Base-by-base conservation (phyloP, 495 filamentous ascomycete genomes). In the Aspergillus bertholletiae region DNA sequence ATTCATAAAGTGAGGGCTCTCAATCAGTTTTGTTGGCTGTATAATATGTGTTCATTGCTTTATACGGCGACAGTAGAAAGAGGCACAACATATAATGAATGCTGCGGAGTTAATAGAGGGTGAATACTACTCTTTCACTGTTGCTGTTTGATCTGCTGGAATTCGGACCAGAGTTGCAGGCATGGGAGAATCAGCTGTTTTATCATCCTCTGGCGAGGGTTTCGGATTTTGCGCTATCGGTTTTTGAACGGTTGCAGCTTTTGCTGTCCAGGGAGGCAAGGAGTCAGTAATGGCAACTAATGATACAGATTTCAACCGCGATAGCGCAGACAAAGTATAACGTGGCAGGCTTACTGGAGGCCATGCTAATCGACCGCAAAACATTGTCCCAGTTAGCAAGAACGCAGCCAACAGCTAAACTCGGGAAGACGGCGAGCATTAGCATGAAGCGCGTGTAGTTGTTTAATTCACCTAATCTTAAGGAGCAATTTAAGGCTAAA, bases 381-480 rank as follows among this genome's bases (percentile, higher is more conserved):
- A 98, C 92, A 67, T 92, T 95, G 62, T 96, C 88, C 94, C 94
- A 98, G 70, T 98, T 98, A 44, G 88, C 82, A 56, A 98, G 73
- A 17, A 98, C 94, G 44, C 86, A 84, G 45, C 94, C 94, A 65
- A 98, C 91, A 60, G 91, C 93, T 94, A 65, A 46, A 56, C 24
- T 52, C 43, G 56, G 55, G 46, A 27, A 54, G 45, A 55, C 26
- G 49, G 46, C n/a, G 34, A 34, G 30, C 30, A 24, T 47, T 15
- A 55, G 44, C 22, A 35, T n/a, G 11, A 30, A 53, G 43, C 24
- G 44, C 21, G 41, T 43, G 49, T 37, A n/a, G 34, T 5, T 37
- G 6, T 37, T 37, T 15, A 15, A 37, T 2, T 5, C 15, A 37
- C 26, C 4, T 28, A 28, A 5, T 37, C 5, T n/a, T n/a, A 37